Conservation (phyloP, 2,329 filamentous ascomycete species). For the Orbilia javanica region DNA sequence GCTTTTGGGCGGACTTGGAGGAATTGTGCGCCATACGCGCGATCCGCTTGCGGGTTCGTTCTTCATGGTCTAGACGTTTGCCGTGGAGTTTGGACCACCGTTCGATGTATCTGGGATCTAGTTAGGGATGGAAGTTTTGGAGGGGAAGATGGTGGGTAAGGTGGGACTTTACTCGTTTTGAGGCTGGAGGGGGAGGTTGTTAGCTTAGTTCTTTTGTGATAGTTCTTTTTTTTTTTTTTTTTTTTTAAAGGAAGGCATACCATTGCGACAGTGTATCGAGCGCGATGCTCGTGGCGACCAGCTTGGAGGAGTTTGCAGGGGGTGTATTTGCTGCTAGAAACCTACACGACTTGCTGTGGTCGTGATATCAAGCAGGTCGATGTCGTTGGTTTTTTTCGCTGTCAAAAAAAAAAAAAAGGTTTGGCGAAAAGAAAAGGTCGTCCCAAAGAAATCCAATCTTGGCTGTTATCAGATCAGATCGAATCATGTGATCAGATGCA, state of each 20-base stretch:
- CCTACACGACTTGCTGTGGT: not conserved
- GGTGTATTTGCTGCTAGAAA: not conserved
- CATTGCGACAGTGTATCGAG: constrained; percentile 37
- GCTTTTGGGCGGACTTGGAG: constrained; percentile 90
- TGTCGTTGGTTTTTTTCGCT: not conserved
- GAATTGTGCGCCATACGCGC: constrained; percentile 91
- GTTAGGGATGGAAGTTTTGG: constrained; percentile 7
- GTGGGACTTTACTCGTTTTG: constrained; percentile 76
- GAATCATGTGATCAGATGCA: not conserved
- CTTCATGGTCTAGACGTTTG: constrained; percentile 80
- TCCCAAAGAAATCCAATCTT: constrained; percentile 9
- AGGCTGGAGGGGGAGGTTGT: constrained; percentile 72
- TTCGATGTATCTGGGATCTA: constrained; percentile 74
- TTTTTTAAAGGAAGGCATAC: constrained; percentile 8
- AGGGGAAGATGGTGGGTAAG: not conserved
- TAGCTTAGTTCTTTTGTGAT: constrained; percentile 29
- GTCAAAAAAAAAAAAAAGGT: constrained; percentile 32
- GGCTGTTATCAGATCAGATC: not conserved
- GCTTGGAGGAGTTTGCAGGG: not conserved
- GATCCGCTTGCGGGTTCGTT: constrained; percentile 83
- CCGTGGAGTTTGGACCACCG: constrained; percentile 78
- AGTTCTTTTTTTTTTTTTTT: too few species aligned
- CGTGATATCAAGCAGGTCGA: not conserved
- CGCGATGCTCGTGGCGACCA: constrained; percentile 34
- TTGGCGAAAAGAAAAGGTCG: not conserved